Evolutionary conservation across 345 rosid genomes (phyloP).

Genomic region (Hibiscus syriacus): DNA sequence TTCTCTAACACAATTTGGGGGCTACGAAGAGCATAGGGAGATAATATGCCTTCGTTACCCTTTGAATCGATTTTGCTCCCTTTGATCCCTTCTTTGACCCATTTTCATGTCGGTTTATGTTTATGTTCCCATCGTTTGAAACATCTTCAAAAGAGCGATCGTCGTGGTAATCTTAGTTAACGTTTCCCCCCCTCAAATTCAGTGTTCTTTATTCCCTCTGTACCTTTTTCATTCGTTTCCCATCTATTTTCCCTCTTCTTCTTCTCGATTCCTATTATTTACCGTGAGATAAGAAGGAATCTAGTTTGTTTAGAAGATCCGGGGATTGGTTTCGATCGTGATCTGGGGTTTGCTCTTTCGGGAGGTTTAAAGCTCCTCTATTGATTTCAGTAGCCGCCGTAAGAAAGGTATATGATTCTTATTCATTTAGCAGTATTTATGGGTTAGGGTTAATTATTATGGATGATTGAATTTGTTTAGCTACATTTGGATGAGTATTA

Average conservation of each 20-base stretch:
- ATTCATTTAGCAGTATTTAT: neutral
- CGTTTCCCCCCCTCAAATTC: slow-evolving; percentile 11
- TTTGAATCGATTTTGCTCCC: slow-evolving; percentile 28
- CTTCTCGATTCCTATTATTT: neutral
- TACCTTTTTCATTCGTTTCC: neutral
- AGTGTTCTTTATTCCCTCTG: neutral
- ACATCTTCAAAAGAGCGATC: slow-evolving; percentile 79
- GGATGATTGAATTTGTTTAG: neutral
- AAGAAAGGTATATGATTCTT: slow-evolving; percentile 3
- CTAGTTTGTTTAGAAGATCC: neutral
- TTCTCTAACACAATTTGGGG: slow-evolving; percentile 23
- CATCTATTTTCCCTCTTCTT: neutral
- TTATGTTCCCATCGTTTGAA: slow-evolving; percentile 64
- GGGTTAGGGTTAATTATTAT: neutral
- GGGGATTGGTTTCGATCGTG: neutral
- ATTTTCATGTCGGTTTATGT: slow-evolving; percentile 44
- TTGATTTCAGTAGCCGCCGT: neutral
- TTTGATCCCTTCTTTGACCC: slow-evolving; percentile 48
- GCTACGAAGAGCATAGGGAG: slow-evolving; percentile 56
- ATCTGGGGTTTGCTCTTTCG: neutral
- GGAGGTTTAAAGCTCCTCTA: neutral
- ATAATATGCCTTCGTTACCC: slow-evolving; percentile 83
- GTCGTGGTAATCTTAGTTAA: slow-evolving; percentile 98
- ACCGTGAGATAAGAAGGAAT: neutral
- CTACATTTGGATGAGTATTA: neutral